Percentiles rank a stretch among this genome's conserved stretches.
These are phyloP conservation scores for Pyrenochaeta sp. DNA, from an alignment of 2,329 filamentous ascomycete genomes.

Conservation along the genomic window DNA sequence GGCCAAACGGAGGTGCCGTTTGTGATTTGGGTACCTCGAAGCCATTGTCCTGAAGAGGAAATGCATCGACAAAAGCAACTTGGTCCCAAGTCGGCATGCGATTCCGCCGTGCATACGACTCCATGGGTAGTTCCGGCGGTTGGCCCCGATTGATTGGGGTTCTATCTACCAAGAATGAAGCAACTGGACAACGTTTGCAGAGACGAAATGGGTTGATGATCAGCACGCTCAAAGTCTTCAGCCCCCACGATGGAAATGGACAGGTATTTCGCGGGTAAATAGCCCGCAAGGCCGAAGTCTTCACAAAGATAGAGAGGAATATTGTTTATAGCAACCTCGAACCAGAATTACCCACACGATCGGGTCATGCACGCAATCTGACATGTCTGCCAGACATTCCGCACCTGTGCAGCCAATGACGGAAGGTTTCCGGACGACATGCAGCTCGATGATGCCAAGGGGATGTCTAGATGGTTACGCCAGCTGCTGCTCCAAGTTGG, in stretches of 20 bases:
- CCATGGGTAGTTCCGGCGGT: neutral
- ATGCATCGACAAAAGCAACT: neutral
- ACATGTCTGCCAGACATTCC: neutral
- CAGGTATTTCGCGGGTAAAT: conserved; percentile 1
- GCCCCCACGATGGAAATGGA: neutral
- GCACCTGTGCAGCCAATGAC: conserved; percentile 4
- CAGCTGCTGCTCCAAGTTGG: conserved; percentile 28
- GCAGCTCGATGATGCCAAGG: conserved; percentile 3
- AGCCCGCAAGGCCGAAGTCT: neutral
- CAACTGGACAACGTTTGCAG: neutral
- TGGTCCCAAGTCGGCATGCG: neutral
- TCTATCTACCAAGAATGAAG: neutral
- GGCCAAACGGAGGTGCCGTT: neutral
- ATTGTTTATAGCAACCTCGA: neutral
- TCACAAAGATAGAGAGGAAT: neutral
- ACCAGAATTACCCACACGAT: neutral
- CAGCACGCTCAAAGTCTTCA: neutral
- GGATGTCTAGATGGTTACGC: neutral
- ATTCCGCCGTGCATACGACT: neutral
- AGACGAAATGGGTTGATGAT: neutral
- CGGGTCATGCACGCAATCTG: neutral
- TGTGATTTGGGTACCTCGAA: neutral
- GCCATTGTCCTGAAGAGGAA: conserved; percentile 8
- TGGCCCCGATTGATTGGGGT: neutral
- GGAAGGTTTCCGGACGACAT: neutral